Base-by-base conservation (phyloP, 352 stramenopile species). In the Pythium myriotylum region DNA sequence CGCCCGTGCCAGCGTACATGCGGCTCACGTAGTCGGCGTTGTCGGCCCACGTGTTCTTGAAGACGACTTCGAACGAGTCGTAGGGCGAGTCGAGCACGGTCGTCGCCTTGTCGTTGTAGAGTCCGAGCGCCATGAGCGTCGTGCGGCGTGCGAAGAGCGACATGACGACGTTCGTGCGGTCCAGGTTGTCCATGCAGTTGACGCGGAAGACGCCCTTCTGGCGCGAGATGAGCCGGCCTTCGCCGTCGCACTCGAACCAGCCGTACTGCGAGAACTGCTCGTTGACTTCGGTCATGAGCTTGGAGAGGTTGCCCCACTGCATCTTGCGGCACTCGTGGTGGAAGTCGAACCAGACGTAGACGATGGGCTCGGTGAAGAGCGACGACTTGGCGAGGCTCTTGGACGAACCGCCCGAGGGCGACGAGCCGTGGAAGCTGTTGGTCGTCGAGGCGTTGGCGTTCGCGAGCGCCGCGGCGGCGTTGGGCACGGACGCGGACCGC, bases 171-270 rank as follows among this genome's bases (percentile, higher is more conserved):
- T 98, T 98, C 10, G 96, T 99, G 32, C 96, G 84, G 81, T 99
- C 96, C 12, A 99, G 75, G 72, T 96, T 98, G 82, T 99, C 96
- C 91, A 99, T 98, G 77, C 96, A 99, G 80, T 99, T 99, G 40
- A 97, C 97, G 42, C 96, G 86, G 48, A 99, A 88, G n/a, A 99
- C 88, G 42, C 91, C 92, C 27, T 82, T 84, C 74, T 99, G 96
- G 29, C 79, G 79, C 32, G 73, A 81, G 12, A 83, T 27, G 19
- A 87, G 49, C 20, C 76, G 77, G 17, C 79, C 79, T 57, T 86
- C 77, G 26, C 62, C 55, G 62, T 89, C 79, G 51, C 68, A 79
- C 64, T 89, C 78, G 54, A 89, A 89, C 76, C 77, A 89, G 35
- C 79, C 74, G 62, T 89, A 88, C 46, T 88, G 76, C 37, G 67